Base-by-base conservation (phyloP, 805 yeast genomes). In the Tetrapisispora phaffii region DNA sequence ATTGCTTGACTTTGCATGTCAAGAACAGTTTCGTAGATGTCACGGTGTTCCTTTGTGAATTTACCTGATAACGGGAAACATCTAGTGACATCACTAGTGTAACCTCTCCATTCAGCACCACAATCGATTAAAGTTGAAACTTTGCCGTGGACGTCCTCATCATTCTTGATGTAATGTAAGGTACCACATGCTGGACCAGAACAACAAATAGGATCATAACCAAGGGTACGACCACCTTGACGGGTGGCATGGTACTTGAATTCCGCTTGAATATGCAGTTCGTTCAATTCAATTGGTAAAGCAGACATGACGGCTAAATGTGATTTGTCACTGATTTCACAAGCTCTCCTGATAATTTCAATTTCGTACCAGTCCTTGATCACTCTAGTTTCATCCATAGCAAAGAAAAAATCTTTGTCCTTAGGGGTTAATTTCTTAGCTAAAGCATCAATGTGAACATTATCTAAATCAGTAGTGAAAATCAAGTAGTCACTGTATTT, bases 201-300 rank as follows among this genome's bases (percentile, higher is more conserved):
- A 57, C 98, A 89, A 62, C 97, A 90, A 46, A 90, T 88, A 17
- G 97, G 97, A 59, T 90, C 97, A 59, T 90, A 90, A 15, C 95
- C 81, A 64, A 81, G 86, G 56, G 76, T 67, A 65, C 88, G 89
- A 9, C 96, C 82, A 9, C 97, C 97, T 65, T 90, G 96, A 55
- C 97, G 80, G 48, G 87, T 74, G 2, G 96, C 85, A 63, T 90
- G 97, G 63, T 90, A 90, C 41, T 85, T 75, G 62, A 93, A 90
- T 62, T 93, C 97, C 1, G 97, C 98, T 58, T 93, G 96, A 38
- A 90, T 78, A 62, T 90, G 97, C 7, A 88, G 79, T 66, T 90
- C 98, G 50, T 83, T 84, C 9, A 72, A 69, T 65, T 88, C 95
- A 47, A 88, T 85, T 9, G 96, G 95, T 28, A 84, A 60, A 1